Base-by-base conservation (phyloP, 371 early-diverging fungal species). In the Funneliformis caledonium region DNA sequence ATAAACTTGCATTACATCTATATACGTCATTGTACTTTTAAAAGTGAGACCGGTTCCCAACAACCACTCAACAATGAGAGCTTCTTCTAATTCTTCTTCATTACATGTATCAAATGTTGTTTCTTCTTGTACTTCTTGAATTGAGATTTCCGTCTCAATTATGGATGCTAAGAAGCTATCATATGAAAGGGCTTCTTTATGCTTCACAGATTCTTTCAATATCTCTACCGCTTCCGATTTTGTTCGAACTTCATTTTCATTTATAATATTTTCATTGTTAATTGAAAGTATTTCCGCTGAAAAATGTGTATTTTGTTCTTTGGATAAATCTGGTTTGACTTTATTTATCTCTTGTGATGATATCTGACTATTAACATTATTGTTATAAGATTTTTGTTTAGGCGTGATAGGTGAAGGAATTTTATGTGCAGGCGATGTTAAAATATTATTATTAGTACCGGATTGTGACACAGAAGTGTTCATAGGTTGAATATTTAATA, bases 61-160 rank as follows among this genome's bases (percentile, higher is more conserved):
- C 50, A 78, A 68, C 78, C 78, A 78, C 67, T 78, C 78, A 37
- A 47, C 68, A 47, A 78, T 10, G 1, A 78, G 45, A 11, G 78
- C 50, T 78, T 64, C 56, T 16, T 78, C 78, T 37, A 9, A n/a
- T 52, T 78, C 78, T 12, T 60, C 47, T 64, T 67, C 65, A 37
- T 33, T 45, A 43, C 11, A 9, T 1, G 26, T 43, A 0, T 6
- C 43, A 45, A 72, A 12, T 43, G 8, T 45, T 19, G 11, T 43
- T 33, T 72, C 72, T 72, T 43, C 22, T 22, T 43, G 22, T 19
- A 33, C 72, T n/a, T 43, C 3, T 47, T 45, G 19, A 69, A 69
- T 4, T 37, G 37, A 37, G 22, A 8, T 47, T 14, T 72, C 47
- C 22, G 72, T 14, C 16, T 42, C 10, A 47, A 26, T 45, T 72